Evolutionary conservation across 2,329 filamentous ascomycete genomes (phyloP).

Genomic region (Tolypocladium sp.): DNA sequence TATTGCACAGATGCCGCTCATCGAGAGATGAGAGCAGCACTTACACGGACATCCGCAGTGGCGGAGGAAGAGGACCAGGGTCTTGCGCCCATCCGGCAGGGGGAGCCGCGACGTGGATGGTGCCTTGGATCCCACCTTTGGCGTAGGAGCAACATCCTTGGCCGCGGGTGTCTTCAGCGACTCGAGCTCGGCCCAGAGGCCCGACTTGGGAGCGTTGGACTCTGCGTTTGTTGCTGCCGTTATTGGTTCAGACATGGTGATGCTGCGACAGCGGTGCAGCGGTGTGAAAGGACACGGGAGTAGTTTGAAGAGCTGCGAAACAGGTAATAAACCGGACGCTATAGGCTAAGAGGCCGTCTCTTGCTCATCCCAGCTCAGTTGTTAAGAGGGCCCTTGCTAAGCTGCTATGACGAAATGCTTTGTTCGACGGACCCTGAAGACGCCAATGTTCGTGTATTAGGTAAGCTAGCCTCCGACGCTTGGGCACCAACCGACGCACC

Average conservation of each 20-base stretch:
- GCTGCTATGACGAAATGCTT: neutral
- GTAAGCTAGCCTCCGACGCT: neutral
- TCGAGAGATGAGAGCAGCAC: slow-evolving; percentile 7
- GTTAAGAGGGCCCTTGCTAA: neutral
- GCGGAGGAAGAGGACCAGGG: slow-evolving; percentile 57
- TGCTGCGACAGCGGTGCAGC: neutral
- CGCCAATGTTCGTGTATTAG: neutral
- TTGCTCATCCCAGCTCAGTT: neutral
- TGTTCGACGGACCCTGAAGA: neutral
- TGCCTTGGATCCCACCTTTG: slow-evolving; percentile 44
- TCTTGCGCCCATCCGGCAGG: slow-evolving; percentile 46
- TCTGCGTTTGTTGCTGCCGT: neutral
- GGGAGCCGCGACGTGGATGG: slow-evolving; percentile 42
- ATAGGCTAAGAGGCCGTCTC: neutral
- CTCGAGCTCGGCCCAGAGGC: slow-evolving; percentile 27
- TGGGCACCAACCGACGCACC: too few relatives aligned
- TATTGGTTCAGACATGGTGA: slow-evolving; percentile 2
- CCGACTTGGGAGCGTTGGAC: slow-evolving; percentile 5
- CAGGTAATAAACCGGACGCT: too few relatives aligned
- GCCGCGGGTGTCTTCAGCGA: slow-evolving; percentile 29
- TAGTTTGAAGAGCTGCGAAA: neutral
- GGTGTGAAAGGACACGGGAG: neutral
- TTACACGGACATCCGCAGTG: slow-evolving; percentile 69
- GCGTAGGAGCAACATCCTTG: slow-evolving; percentile 35
- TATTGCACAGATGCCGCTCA: neutral